Percentiles rank a stretch among this genome's conserved stretches.
phyloP scores from a whole-genome alignment of 768 basidiomycete species.

The Postia placenta region DNA sequence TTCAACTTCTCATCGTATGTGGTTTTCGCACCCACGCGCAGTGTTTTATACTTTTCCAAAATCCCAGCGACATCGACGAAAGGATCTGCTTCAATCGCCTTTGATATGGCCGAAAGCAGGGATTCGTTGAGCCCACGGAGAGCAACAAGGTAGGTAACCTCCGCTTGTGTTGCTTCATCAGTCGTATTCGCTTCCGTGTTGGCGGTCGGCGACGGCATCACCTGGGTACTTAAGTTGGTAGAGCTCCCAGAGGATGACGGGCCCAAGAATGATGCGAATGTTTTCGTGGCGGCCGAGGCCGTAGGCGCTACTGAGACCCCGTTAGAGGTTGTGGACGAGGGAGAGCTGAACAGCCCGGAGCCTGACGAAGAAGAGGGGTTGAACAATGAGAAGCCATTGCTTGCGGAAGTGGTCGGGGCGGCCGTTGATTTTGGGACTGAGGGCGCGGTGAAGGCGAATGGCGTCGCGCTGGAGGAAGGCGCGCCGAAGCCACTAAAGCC shows the following conservation, averaged over 20 bases:
- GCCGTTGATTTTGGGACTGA: conserved; percentile 19
- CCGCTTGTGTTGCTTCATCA: conserved; percentile 24
- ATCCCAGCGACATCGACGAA: conserved; percentile 57
- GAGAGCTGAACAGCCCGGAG: conserved; percentile 6
- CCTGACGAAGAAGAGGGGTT: too few species aligned
- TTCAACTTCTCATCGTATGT: conserved; percentile 39
- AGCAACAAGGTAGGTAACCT: conserved; percentile 55
- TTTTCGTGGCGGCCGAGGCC: conserved; percentile 43
- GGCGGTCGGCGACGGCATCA: conserved; percentile 5
- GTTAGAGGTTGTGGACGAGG: conserved; percentile 8
- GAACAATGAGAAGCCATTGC: conserved; percentile 12
- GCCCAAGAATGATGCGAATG: conserved; percentile 43
- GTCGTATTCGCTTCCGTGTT: conserved; percentile 8
- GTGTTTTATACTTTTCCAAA: conserved; percentile 51
- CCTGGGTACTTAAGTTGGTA: neutral
- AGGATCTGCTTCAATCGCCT: conserved; percentile 60
- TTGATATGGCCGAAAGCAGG: conserved; percentile 50
- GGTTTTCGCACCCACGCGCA: conserved; percentile 49
- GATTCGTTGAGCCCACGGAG: conserved; percentile 74
- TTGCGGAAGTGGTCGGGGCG: conserved; percentile 14
- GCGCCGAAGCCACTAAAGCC: conserved; percentile 50
- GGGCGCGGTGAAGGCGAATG: conserved; percentile 37
- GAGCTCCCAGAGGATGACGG: neutral
- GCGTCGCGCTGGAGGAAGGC: conserved; percentile 20
- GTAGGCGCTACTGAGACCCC: conserved; percentile 25